phyloP scores from a whole-genome alignment of 2,329 filamentous ascomycete genomes.

The Nothophoma quercina region DNA sequence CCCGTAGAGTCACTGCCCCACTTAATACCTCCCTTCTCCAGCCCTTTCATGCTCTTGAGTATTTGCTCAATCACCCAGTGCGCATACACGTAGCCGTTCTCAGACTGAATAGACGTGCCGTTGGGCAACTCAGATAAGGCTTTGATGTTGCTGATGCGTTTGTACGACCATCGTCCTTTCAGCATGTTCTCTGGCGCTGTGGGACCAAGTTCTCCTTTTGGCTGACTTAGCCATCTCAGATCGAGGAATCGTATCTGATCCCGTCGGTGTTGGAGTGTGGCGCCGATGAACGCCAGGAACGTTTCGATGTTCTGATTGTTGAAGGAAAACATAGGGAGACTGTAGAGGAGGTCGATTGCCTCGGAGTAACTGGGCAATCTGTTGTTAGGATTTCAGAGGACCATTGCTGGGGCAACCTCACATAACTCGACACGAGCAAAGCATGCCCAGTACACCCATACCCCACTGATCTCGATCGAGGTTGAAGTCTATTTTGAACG shows the following conservation, averaged over 20 bases:
- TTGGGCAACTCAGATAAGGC: constrained; percentile 1
- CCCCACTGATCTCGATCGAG: background rate
- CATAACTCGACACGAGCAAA: constrained; percentile 4
- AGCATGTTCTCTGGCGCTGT: background rate
- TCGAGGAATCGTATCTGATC: background rate
- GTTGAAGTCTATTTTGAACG: background rate
- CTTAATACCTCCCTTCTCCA: constrained; percentile 1
- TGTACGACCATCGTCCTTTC: background rate
- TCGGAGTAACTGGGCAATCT: background rate
- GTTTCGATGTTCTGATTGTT: background rate
- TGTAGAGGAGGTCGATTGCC: background rate
- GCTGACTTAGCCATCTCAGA: background rate
- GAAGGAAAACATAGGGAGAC: constrained; percentile 1
- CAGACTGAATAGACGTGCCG: background rate
- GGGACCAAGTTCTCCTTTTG: no score
- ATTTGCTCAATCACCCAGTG: background rate
- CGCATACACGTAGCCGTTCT: background rate
- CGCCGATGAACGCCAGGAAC: background rate
- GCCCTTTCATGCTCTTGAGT: background rate
- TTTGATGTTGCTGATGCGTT: constrained; percentile 1
- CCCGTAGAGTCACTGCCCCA: background rate
- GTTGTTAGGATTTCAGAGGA: background rate
- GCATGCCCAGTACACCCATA: background rate
- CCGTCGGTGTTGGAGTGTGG: background rate
- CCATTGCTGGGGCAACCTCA: background rate